Evolutionary conservation across 2,329 filamentous ascomycete genomes (phyloP).

Genomic region (Davidsoniella eucalypti): DNA sequence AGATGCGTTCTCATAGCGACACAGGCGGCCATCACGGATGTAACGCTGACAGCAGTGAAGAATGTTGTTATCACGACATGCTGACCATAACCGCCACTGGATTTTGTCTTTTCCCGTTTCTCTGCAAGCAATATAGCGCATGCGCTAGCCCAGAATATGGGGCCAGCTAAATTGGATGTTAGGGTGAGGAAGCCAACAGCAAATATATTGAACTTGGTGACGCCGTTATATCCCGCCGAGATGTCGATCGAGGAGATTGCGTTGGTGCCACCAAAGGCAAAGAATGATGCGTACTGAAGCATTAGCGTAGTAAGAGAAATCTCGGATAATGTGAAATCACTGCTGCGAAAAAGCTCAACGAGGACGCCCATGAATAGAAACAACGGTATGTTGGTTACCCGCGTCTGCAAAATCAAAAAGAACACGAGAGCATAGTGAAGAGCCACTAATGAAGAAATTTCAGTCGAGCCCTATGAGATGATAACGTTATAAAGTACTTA

Average conservation of each 20-base stretch:
- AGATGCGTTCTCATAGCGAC: constrained; percentile 70
- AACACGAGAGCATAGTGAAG: constrained; percentile 59
- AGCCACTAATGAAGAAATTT: constrained; percentile 19
- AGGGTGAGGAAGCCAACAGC: constrained; percentile 75
- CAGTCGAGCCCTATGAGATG: too few relatives aligned
- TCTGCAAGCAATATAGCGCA: constrained; percentile 41
- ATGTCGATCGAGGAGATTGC: constrained; percentile 92
- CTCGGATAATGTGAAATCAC: constrained; percentile 36
- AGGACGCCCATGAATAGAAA: constrained; percentile 58
- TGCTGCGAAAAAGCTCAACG: constrained; percentile 30
- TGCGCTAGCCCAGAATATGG: constrained; percentile 70
- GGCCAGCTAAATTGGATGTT: constrained; percentile 76
- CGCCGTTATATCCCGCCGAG: constrained; percentile 86
- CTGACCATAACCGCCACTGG: constrained; percentile 21
- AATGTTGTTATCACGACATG: constrained; percentile 52
- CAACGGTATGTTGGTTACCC: constrained; percentile 69
- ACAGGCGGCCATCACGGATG: constrained; percentile 78
- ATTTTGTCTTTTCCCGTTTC: constrained; percentile 8
- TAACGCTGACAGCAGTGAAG: constrained; percentile 48
- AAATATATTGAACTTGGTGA: constrained; percentile 63
- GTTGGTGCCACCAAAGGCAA: constrained; percentile 79
- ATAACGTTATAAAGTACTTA: background rate
- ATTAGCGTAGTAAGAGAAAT: constrained; percentile 57
- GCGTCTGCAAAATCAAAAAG: constrained; percentile 73
- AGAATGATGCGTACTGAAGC: constrained; percentile 70